A percentile compares a stretch with the other conserved stretches of the same genome.
Evolutionary conservation across 495 filamentous ascomycete genomes (phyloP).

Genomic region (Rostrohypoxylon terebratum): DNA sequence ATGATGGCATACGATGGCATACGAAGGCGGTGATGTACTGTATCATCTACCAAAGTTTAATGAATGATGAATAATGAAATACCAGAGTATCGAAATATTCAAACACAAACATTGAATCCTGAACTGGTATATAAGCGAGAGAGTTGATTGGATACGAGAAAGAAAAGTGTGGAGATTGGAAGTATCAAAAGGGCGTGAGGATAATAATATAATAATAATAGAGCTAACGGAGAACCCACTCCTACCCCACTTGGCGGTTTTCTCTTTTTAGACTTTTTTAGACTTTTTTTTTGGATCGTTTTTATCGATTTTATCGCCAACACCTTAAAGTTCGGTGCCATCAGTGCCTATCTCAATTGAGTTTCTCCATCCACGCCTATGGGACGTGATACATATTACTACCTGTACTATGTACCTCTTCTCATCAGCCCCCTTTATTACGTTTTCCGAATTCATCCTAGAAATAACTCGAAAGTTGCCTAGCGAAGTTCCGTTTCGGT

Average conservation of each 20-base stretch:
- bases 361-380: constrained; percentile 30
- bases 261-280: neutral
- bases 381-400: too few species aligned
- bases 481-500: constrained; percentile 36
- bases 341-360: constrained; percentile 28
- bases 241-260: constrained; percentile 4
- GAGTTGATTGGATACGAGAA: constrained; percentile 37
- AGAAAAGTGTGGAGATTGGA: constrained; percentile 21
- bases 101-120: constrained; percentile 13
- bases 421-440: constrained; percentile 43
- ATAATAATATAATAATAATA: neutral
- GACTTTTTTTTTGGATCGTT: constrained; percentile 4
- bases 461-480: constrained; percentile 23
- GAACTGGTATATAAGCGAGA: constrained; percentile 36
- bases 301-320: constrained; percentile 5
- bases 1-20: too few species aligned
- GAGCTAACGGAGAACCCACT: neutral
- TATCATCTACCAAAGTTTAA: constrained; percentile 30
- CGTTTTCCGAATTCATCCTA: constrained; percentile 42
- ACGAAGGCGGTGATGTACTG: constrained; percentile 6
- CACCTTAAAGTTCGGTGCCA: neutral
- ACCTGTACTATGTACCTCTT: neutral
- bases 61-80: neutral
- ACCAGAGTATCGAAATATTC: neutral
- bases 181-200: neutral